Evolutionary conservation across 345 rosid species (phyloP), one percentile per base, ranked within the genome.

Genomic region (Melaleuca quinquenervia): DNA sequence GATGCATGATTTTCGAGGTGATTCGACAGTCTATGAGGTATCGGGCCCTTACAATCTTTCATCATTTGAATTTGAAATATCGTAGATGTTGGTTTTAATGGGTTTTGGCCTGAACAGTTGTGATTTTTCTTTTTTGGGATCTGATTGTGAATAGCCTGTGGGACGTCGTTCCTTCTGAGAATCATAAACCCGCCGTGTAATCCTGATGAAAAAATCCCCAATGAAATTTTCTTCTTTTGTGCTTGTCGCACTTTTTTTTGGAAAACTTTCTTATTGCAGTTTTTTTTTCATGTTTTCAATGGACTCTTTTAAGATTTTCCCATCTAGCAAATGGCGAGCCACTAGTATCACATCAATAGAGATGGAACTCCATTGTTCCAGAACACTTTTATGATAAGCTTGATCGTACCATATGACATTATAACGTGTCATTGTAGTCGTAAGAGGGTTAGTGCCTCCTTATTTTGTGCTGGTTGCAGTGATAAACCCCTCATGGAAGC

Each of bases 21-120:
- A 64, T 16, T 32, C 7, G 4, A 18, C 36, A 44, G 5, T 70
- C 6, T 4, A 4, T 41, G 4, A 41, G 41, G 41, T 41, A 5
- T 24, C 6, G 5, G 5, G 29, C 10, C 15, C 5, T 18, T 32
- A 2, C 20, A 70, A 36, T 70, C 0, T 18, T 5, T 36, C 10
- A 70, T 5, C 6, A 0, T 32, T 32, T 0, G 13, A 20, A 70
- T 70, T 70, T 9, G 10, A 70, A 36, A 70, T 8, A 0, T 3
- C 8, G 9, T 7, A 1, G 0, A 18, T 70, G 21, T 70, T 1
- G 3, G 0, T 32, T 64, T 15, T 1, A 32, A 36, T 2, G 16
- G 2, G 8, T 64, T 1, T 36, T 0, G 20, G 1, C 0, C 0
- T 9, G 2, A 70, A 70, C 0, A 3, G 10, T 18, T 5, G 24